Evolutionary conservation across 306 rosid species (phyloP).

Genomic region (Sophora flavescens): DNA sequence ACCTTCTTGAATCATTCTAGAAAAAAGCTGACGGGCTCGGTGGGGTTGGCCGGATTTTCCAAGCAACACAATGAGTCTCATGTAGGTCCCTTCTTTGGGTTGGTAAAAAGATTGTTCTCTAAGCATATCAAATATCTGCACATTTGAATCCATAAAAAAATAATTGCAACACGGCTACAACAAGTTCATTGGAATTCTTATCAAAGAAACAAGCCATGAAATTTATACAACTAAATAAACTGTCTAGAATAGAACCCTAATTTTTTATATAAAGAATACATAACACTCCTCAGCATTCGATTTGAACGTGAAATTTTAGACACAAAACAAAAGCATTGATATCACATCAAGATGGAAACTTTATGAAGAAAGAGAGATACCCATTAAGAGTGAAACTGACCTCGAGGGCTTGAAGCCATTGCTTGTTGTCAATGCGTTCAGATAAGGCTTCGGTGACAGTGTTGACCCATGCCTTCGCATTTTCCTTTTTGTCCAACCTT

Average conservation of each 20-base stretch:
- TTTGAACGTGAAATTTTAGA: not conserved
- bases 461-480: constrained; percentile 90
- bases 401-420: constrained; percentile 98
- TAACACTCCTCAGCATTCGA: not conserved
- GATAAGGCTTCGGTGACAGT: constrained; percentile 91
- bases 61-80: constrained; percentile 88
- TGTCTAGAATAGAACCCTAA: not conserved
- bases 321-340: constrained; percentile 25
- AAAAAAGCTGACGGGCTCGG: constrained; percentile 75
- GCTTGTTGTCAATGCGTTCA: constrained; percentile 72
- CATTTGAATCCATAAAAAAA: constrained; percentile 32
- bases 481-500: constrained; percentile 68
- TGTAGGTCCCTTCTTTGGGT: constrained; percentile 96
- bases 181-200: not conserved
- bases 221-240: constrained; percentile 10
- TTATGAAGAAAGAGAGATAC: constrained; percentile 33
- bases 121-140: constrained; percentile 93
- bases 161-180: constrained; percentile 21
- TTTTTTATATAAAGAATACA: not conserved
- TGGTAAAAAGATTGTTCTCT: constrained; percentile 84
- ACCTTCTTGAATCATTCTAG: constrained; percentile 82
- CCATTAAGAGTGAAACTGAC: constrained; percentile 40
- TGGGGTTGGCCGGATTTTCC: constrained; percentile 85
- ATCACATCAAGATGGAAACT: constrained; percentile 6
- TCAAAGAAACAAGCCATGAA: not conserved